phyloP scores from a whole-genome alignment of 129 eudicot genomes.

The Sambucus nigra region DNA sequence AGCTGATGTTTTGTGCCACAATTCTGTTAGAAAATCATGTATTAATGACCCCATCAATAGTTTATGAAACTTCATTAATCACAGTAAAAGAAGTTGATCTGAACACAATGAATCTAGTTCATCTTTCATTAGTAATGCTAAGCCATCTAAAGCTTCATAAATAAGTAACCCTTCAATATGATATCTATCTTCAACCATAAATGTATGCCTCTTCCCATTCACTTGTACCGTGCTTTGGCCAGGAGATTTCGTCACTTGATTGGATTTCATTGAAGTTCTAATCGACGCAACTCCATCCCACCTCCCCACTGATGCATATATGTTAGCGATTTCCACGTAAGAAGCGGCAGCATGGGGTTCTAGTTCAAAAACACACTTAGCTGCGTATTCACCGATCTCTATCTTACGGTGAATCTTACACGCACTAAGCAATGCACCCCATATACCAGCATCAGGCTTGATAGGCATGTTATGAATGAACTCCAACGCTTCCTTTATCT shows the following conservation, averaged over 20 bases:
- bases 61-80: background rate
- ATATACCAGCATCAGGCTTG: constrained; percentile 65
- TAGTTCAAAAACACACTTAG: constrained; percentile 40
- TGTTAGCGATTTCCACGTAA: constrained; percentile 73
- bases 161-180: constrained; percentile 34
- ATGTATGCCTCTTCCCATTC: constrained; percentile 42
- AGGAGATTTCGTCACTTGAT: constrained; percentile 50
- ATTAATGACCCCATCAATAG: too few relatives aligned
- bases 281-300: constrained; percentile 61
- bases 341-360: constrained; percentile 63
- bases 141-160: constrained; percentile 39
- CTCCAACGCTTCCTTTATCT: constrained; percentile 51
- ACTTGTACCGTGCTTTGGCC: constrained; percentile 56
- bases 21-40: too few relatives aligned
- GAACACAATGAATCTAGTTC: constrained; percentile 16
- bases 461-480: constrained; percentile 53
- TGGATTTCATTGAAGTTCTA: constrained; percentile 50
- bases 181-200: constrained; percentile 62
- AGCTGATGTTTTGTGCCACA: too few relatives aligned
- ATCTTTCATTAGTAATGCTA: constrained; percentile 42
- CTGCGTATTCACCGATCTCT: constrained; percentile 62
- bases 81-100: constrained; percentile 3
- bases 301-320: constrained; percentile 57
- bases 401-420: constrained; percentile 56
- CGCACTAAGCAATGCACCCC: constrained; percentile 74